Evolutionary conservation across 352 stramenopile genomes (phyloP), one percentile per base, ranked within the genome.

Genomic region (Globisporangium takayamanum): DNA sequence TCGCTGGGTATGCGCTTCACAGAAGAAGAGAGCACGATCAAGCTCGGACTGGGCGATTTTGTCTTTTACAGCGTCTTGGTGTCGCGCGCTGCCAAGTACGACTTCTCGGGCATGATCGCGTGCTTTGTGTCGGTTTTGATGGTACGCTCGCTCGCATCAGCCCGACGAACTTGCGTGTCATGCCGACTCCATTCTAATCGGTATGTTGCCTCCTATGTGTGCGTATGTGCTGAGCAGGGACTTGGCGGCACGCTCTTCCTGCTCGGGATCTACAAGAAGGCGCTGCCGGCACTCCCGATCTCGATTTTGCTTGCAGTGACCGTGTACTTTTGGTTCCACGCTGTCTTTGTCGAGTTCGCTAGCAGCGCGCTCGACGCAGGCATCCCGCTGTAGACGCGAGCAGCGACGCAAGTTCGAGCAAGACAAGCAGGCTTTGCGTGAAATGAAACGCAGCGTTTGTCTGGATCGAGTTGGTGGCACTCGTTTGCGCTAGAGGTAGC

Each of bases 31-130:
- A 92, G 90, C 53, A 96, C 87, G 28, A 98, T 98, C 58, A 93
- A 97, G 62, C 80, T 98, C 15, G 94, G 94, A 11, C 75, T 98
- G n/a, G 97, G 97, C 10, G 97, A 99, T 72, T 99, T 99, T 68
- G 96, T 99, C 28, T 99, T 99, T 67, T 99, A 99, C 74, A 98
- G 87, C 50, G 89, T 99, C 3, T 76, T 99, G 33, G 95, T 99
- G 28, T 97, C 94, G 39, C 95, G 97, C 41, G 97, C 97, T 25
- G 95, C 95, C 20, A 89, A 97, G 60, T 97, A 95, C 60, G 96
- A 97, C 52, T 98, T 99, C 63, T 91, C 92, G 16, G 87, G 95
- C 18, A 98, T 98, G 81, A 77, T 96, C 20, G 84, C 86, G 5
- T 98, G 93, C 63, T 85, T 98, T 48, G 68, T 98, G 14, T 76